These are phyloP conservation scores for Hypoxylon trugodes DNA, from an alignment of 495 filamentous ascomycete genomes.

Conservation along the genomic window DNA sequence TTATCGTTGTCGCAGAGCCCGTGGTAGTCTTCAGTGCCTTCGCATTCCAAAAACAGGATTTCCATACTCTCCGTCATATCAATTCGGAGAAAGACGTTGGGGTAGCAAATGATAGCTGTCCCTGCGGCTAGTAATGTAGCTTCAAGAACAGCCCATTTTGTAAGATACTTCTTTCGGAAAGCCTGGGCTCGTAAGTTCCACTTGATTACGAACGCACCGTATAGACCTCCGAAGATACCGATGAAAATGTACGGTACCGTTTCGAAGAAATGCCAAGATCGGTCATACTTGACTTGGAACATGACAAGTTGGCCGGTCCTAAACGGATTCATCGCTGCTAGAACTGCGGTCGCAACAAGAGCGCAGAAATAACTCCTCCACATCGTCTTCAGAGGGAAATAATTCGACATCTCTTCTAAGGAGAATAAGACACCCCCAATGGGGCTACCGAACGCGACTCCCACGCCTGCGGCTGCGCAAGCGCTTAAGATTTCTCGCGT, in stretches of 20 bases:
- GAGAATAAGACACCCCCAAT: conserved; percentile 98
- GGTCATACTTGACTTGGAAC: conserved; percentile 97
- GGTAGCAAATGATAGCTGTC: conserved; percentile 93
- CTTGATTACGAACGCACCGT: conserved; percentile 97
- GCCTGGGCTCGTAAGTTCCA: conserved; percentile 94
- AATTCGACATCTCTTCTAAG: conserved; percentile 97
- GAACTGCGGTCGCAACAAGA: conserved; percentile 90
- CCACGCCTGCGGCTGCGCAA: conserved; percentile 93
- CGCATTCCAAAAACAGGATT: conserved; percentile 93
- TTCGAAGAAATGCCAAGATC: conserved; percentile 98
- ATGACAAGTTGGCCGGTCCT: conserved; percentile 98
- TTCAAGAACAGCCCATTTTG: conserved; percentile 86
- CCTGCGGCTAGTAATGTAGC: conserved; percentile 80
- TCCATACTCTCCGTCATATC: conserved; percentile 99
- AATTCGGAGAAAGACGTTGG: conserved; percentile 93
- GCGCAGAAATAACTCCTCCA: conserved; percentile 99
- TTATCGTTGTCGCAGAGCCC: conserved; percentile 85
- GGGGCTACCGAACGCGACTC: conserved; percentile 95
- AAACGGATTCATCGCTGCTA: conserved; percentile 98
- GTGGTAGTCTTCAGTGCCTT: conserved; percentile 89
- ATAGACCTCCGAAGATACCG: conserved; percentile 92
- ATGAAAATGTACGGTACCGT: conserved; percentile 90
- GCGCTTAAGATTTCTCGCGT: conserved; percentile 95
- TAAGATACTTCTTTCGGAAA: conserved; percentile 94
- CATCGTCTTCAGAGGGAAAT: conserved; percentile 97